A percentile compares a stretch with the other conserved stretches of the same genome.
Conservation (phyloP, 73 alveolate genomes). For the Paramecium bursaria region DNA sequence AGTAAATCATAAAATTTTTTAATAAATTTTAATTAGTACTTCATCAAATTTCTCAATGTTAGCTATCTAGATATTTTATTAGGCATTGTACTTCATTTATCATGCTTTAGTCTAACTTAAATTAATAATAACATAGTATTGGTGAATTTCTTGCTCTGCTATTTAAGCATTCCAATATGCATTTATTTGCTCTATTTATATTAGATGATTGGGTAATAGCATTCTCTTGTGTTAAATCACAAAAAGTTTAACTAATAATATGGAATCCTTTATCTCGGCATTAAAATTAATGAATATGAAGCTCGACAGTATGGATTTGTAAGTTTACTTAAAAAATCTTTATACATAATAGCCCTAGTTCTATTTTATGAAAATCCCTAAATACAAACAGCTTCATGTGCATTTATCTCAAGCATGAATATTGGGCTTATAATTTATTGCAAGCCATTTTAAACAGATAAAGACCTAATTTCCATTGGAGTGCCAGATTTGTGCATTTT, state of each 20-base stretch:
- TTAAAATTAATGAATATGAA: neutral
- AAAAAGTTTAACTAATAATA: neutral
- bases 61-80: too few relatives aligned
- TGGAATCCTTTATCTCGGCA: neutral
- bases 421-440: neutral
- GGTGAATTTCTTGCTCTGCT: too few relatives aligned
- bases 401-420: neutral
- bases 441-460: constrained; percentile 15
- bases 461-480: neutral
- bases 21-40: too few relatives aligned
- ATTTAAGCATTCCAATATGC: too few relatives aligned
- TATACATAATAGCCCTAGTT: neutral
- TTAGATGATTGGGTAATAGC: neutral
- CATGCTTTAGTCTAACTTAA: too few relatives aligned
- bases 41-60: too few relatives aligned
- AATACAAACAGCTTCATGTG: constrained; percentile 1
- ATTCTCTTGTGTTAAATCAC: neutral
- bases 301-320: neutral
- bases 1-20: too few relatives aligned
- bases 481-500: constrained; percentile 41
- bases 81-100: too few relatives aligned
- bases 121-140: too few relatives aligned
- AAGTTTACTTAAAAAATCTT: neutral
- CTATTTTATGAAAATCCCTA: constrained; percentile 1
- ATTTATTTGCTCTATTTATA: neutral